Base-by-base conservation (phyloP, 2,329 filamentous ascomycete species). In the Scleromitrula shiraiana region DNA sequence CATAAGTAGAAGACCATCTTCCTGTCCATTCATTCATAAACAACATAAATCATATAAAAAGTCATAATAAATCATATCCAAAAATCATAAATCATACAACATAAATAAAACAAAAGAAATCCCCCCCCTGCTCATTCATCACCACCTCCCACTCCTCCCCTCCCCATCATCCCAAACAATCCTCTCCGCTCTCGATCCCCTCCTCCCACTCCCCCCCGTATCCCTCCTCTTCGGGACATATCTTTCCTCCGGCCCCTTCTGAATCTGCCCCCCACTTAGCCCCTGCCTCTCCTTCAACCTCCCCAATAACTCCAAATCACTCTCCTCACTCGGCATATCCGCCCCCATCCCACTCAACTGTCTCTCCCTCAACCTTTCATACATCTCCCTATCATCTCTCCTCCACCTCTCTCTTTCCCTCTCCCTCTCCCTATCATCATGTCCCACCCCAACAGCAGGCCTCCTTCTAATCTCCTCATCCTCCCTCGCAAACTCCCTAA, bases 391-490 rank as follows among this genome's bases (percentile, higher is more conserved):
- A 12, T 42, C 14, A 24, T 26, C 23, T 17, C 20, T 24, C 19
- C 15, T 30, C 44, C 19, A 27, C 17, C 36, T 15, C 19, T 20
- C 9, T 10, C 19, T 6, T 45, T 10, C 15, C 29, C 19, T 38
- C 24, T 49, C 51, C 15, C 51, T 46, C 14, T 38, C 32, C 24
- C 23, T 22, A 44, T 53, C 20, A 30, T 35, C 15, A 29, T 52
- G 2, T 27, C 38, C 36, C 47, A 50, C 38, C 14, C 17, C 3
- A 12, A 62, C 53, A 2, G 50, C 54, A 19, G 62, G 59, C 19
- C 62, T 45, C 6, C 53, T 52, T 23, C 52, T 46, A 29, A 64
- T 64, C 8, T 58, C 61, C 10, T 59, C 59, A 39, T 64, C 56
- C 9, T 61, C 58, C n/a, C 33, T 50, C 12, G 49, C 40, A 23